Percentiles rank a stretch among this genome's conserved stretches.
Evolutionary conservation across 176 grass and related monocot species (phyloP).

Genomic region (Saccharum spontaneum): DNA sequence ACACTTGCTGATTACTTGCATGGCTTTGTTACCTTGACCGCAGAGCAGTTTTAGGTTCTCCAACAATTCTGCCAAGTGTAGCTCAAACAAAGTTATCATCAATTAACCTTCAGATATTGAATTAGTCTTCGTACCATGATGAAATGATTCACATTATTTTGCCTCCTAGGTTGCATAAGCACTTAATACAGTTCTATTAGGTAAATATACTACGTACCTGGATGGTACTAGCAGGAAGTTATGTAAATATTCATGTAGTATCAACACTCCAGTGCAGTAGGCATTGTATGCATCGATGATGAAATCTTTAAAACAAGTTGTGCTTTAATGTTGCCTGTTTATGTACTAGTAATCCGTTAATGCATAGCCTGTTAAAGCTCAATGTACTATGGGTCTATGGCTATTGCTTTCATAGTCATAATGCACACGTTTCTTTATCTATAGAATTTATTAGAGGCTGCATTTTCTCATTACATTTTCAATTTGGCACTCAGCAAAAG

Average conservation of each 20-base stretch:
- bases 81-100: neutral
- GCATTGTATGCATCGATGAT: neutral
- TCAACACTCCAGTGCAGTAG: neutral
- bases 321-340: neutral
- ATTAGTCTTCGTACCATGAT: neutral
- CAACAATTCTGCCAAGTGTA: neutral
- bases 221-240: no score
- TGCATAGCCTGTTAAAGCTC: neutral
- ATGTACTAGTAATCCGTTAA: neutral
- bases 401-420: neutral
- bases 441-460: neutral
- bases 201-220: neutral
- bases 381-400: neutral
- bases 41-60: neutral
- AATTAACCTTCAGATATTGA: neutral
- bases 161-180: neutral
- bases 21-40: neutral
- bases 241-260: neutral
- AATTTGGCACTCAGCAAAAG: neutral
- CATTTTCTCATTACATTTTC: neutral
- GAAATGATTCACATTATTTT: neutral
- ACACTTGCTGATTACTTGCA: neutral
- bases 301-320: neutral
- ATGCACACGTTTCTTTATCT: neutral
- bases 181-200: neutral